Evolutionary conservation across 2,329 filamentous ascomycete genomes (phyloP).

Genomic region (Ophiostoma pallidulum): DNA sequence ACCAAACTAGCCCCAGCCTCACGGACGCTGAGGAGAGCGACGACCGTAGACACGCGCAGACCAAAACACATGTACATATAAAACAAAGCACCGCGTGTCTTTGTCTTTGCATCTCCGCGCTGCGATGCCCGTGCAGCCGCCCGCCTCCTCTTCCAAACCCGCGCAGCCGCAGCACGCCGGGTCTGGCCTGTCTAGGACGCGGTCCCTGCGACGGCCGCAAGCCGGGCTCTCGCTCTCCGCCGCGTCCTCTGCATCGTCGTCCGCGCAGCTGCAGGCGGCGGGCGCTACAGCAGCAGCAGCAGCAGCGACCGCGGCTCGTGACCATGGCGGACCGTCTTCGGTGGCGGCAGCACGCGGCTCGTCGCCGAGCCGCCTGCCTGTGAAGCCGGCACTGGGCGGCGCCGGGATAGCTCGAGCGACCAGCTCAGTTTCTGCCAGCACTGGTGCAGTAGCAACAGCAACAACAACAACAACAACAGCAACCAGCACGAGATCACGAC

Average conservation of each 20-base stretch:
- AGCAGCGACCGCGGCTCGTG: slow-evolving; percentile 11
- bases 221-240: slow-evolving; percentile 9
- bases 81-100: too few relatives aligned
- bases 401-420: too few relatives aligned
- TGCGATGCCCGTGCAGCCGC: slow-evolving; percentile 14
- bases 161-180: slow-evolving; percentile 4
- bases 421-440: too few relatives aligned
- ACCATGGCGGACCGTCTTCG: not conserved
- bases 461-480: slow-evolving; percentile 14
- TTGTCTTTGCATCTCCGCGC: too few relatives aligned
- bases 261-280: too few relatives aligned
- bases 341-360: slow-evolving; percentile 22
- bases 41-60: too few relatives aligned
- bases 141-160: slow-evolving; percentile 26
- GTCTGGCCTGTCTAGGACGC: slow-evolving; percentile 31
- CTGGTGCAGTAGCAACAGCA: too few relatives aligned
- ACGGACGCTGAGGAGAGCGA: too few relatives aligned
- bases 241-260: not conserved
- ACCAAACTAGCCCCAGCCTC: too few relatives aligned
- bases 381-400: slow-evolving; percentile 28
- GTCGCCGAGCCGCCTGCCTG: slow-evolving; percentile 42
- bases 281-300: too few relatives aligned
- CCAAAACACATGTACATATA: too few relatives aligned
- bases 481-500: slow-evolving; percentile 19
- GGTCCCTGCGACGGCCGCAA: slow-evolving; percentile 39